These are phyloP conservation scores for Scenedesmus sp. DNA, from an alignment of 163 green algal genomes.

Conservation along the genomic window DNA sequence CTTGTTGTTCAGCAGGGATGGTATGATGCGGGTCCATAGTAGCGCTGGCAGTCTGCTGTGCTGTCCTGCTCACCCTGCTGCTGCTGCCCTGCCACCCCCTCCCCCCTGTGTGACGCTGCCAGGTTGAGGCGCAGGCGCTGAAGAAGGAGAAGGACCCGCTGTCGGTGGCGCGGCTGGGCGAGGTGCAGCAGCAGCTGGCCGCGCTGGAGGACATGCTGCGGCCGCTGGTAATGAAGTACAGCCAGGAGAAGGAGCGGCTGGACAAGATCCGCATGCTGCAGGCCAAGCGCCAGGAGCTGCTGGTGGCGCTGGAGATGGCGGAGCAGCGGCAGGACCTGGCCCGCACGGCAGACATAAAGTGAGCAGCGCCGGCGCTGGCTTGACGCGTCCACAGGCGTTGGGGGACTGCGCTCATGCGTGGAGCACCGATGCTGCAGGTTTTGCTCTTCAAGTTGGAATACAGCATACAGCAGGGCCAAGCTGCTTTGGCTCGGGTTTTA, in stretches of 20 bases:
- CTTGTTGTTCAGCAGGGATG: too few relatives aligned
- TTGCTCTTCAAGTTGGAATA: too few relatives aligned
- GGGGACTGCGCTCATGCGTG: too few relatives aligned
- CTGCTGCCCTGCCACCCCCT: neutral
- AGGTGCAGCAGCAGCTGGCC: slow-evolving; percentile 75
- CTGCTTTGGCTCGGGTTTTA: too few relatives aligned
- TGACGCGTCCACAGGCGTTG: too few relatives aligned
- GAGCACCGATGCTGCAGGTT: too few relatives aligned
- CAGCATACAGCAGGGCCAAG: too few relatives aligned
- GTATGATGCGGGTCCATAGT: too few relatives aligned
- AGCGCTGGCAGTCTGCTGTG: too few relatives aligned
- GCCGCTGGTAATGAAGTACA: slow-evolving; percentile 82
- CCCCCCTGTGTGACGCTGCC: neutral
- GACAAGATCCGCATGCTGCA: slow-evolving; percentile 82
- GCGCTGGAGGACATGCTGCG: slow-evolving; percentile 83
- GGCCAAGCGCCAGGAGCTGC: slow-evolving; percentile 82
- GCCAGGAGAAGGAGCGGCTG: slow-evolving; percentile 77
- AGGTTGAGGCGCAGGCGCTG: slow-evolving; percentile 74
- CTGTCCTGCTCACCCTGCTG: neutral
- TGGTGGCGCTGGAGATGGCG: slow-evolving; percentile 68
- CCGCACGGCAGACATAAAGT: slow-evolving; percentile 66
- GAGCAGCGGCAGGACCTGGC: slow-evolving; percentile 73
- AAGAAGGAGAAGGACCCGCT: slow-evolving; percentile 83
- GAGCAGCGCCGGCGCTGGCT: neutral
- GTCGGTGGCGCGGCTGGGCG: slow-evolving; percentile 53